phyloP scores from a whole-genome alignment of 208 protist species.

The Trypanosoma cruzi region DNA sequence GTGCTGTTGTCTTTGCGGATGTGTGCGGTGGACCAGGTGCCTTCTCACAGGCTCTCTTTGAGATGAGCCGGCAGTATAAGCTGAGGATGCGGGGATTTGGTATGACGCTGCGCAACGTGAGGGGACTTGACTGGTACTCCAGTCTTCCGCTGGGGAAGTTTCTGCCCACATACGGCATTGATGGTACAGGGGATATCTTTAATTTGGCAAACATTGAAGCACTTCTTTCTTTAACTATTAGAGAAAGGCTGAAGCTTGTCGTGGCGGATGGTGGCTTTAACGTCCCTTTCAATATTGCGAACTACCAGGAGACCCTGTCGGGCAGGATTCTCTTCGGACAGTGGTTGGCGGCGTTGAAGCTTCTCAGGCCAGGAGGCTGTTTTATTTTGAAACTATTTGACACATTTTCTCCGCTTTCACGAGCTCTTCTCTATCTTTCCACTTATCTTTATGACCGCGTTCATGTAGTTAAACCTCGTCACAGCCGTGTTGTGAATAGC shows the following conservation, averaged over 20 bases:
- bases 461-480: conserved; percentile 88
- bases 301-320: conserved; percentile 91
- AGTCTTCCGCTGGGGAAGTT: conserved; percentile 51
- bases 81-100: conserved; percentile 73
- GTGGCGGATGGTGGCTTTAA: conserved; percentile 93
- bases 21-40: conserved; percentile 91
- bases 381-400: conserved; percentile 93
- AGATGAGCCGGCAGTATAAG: conserved; percentile 32
- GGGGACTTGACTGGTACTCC: conserved; percentile 83
- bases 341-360: conserved; percentile 76
- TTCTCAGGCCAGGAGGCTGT: conserved; percentile 62
- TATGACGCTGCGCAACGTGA: conserved; percentile 75
- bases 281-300: conserved; percentile 63
- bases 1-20: conserved; percentile 74
- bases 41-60: conserved; percentile 84
- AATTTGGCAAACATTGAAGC: conserved; percentile 78
- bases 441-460: conserved; percentile 85
- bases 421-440: conserved; percentile 76
- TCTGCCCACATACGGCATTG: conserved; percentile 75
- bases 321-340: conserved; percentile 86
- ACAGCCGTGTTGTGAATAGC: conserved; percentile 92
- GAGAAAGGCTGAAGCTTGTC: conserved; percentile 57
- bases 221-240: conserved; percentile 47
- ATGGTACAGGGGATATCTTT: conserved; percentile 88
- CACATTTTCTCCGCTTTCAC: conserved; percentile 84